phyloP scores from a whole-genome alignment of 345 rosid species.

The Rhodamnia rubescens region DNA sequence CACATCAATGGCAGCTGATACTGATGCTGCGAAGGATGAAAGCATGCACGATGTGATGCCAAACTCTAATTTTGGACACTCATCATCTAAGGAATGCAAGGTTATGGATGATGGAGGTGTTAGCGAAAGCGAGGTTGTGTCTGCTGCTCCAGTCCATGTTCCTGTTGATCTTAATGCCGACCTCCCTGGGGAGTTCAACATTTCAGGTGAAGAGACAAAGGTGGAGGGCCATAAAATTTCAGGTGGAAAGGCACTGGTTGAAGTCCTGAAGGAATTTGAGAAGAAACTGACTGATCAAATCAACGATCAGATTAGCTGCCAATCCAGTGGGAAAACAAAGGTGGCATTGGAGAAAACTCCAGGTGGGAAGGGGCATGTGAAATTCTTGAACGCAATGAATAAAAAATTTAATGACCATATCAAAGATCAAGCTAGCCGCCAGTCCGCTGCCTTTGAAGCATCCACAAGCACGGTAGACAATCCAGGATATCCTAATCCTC shows the following conservation, averaged over 20 bases:
- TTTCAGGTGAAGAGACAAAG: background rate
- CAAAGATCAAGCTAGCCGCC: background rate
- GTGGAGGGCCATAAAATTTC: background rate
- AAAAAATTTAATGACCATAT: background rate
- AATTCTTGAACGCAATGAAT: background rate
- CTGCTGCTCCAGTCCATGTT: background rate
- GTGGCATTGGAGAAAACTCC: background rate
- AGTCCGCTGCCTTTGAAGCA: constrained; percentile 1
- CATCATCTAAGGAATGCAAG: constrained; percentile 1
- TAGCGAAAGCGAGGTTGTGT: background rate
- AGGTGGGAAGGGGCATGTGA: background rate
- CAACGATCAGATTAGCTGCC: background rate
- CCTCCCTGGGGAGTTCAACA: constrained; percentile 12
- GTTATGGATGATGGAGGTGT: constrained; percentile 4
- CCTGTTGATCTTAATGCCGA: constrained; percentile 28
- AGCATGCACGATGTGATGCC: constrained; percentile 2
- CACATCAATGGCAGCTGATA: constrained; percentile 7
- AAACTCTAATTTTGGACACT: background rate
- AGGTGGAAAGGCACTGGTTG: background rate
- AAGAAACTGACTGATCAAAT: constrained; percentile 11
- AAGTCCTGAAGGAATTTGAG: background rate
- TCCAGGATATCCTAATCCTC: background rate
- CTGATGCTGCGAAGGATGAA: constrained; percentile 6
- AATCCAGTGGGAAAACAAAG: background rate
- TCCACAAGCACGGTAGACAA: constrained; percentile 1